Evolutionary conservation across 345 rosid species (phyloP), one percentile per base, ranked within the genome.

Genomic region (Dovyalis caffra): DNA sequence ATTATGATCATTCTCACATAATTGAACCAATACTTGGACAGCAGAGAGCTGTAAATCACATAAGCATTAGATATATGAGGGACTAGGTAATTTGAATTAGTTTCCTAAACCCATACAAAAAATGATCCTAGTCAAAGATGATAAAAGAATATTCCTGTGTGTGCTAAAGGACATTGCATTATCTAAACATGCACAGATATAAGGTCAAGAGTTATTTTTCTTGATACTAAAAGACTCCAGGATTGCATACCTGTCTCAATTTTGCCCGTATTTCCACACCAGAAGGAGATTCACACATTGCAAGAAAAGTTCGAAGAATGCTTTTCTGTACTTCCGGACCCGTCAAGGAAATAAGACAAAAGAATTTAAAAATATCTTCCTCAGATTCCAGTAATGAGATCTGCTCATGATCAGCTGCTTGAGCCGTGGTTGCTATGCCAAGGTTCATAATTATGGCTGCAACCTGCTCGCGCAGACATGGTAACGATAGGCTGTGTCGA

Each of bases 21-120:
- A 64, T 28, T 76, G 80, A 63, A 80, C 80, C 72, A 80, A 57
- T 34, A 77, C 77, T 80, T 73, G 83, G 68, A 77, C 75, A 47
- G 74, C 78, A 56, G 84, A 78, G 70, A 81, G 76, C 81, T 77
- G 70, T 47, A 58, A 21, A 74, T 58, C 21, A 26, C 32, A 77
- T 18, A 56, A 38, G 21, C 26, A 51, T 67, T 31, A 15, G 34
- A 33, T 20, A 25, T 26, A 60, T 49, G 18, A 26, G 31, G 32
- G 14, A 37, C 14, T 8, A 60, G 9, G 29, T 8, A 0, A 51
- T 51, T 21, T 51, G 23, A 49, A 20, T 49, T 20, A 6, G 56
- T 1, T 18, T 8, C 56, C 56, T 49, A 49, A 49, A 18, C 2
- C 21, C 57, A 7, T 21, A 51, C 25, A 51, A 51, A 51, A n/a